phyloP scores from a whole-genome alignment of 345 rosid species.

The Rhodamnia argentea region DNA sequence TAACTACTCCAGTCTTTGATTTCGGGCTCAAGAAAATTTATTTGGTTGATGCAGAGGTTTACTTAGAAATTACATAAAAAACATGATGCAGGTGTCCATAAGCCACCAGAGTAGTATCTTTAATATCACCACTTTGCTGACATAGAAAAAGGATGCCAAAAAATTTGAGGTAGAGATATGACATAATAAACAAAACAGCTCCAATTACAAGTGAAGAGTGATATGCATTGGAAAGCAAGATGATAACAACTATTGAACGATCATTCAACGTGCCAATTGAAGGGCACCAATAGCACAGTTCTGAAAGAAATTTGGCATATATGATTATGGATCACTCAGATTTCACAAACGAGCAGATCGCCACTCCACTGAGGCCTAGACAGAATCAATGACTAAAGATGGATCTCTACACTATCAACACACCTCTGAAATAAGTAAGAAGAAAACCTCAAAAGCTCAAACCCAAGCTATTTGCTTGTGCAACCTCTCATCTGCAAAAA shows the following conservation, averaged over 20 bases:
- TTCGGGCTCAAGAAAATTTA: neutral
- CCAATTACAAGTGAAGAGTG: neutral
- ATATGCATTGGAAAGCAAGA: neutral
- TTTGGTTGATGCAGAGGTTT: neutral
- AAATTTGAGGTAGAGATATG: neutral
- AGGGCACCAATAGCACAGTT: neutral
- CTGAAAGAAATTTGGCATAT: neutral
- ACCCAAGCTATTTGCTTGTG: conserved; percentile 29
- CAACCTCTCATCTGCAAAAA: conserved; percentile 64
- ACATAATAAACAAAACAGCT: neutral
- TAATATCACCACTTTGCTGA: neutral
- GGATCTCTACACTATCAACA: conserved; percentile 31
- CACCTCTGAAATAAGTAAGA: conserved; percentile 49
- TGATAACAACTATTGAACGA: neutral
- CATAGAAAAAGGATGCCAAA: neutral
- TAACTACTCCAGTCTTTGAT: neutral
- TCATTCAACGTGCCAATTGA: neutral
- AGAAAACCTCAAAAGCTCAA: conserved; percentile 27
- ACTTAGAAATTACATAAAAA: neutral
- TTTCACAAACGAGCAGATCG: conserved; percentile 41
- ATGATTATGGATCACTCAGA: conserved; percentile 4
- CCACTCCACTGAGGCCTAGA: conserved; percentile 29
- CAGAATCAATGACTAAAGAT: conserved; percentile 29
- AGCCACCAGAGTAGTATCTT: neutral
- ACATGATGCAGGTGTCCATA: neutral